These are phyloP conservation scores for Curvularia sp. DNA, from an alignment of 2,329 filamentous ascomycete genomes.

Conservation along the genomic window DNA sequence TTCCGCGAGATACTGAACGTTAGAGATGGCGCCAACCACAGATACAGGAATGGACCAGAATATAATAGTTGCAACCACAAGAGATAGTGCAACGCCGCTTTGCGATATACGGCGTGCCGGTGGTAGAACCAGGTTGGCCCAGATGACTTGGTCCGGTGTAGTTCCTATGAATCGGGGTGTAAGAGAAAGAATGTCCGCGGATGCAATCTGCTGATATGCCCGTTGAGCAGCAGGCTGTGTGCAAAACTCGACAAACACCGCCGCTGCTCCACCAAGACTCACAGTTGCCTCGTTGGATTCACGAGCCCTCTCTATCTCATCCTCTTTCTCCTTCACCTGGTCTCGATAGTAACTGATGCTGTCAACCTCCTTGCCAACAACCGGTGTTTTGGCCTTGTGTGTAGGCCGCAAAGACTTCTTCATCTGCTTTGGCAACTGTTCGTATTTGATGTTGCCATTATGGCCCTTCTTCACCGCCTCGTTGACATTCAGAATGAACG, in stretches of 20 bases:
- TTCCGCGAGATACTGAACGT: slow-evolving; percentile 73
- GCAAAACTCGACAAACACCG: slow-evolving; percentile 91
- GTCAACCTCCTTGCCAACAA: slow-evolving; percentile 89
- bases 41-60: slow-evolving; percentile 86
- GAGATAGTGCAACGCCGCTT: slow-evolving; percentile 74
- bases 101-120: slow-evolving; percentile 83
- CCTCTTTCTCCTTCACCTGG: slow-evolving; percentile 77
- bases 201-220: slow-evolving; percentile 71
- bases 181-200: slow-evolving; percentile 70
- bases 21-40: slow-evolving; percentile 84
- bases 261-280: slow-evolving; percentile 68
- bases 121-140: slow-evolving; percentile 81
- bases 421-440: slow-evolving; percentile 61
- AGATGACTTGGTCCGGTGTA: slow-evolving; percentile 82
- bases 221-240: slow-evolving; percentile 83
- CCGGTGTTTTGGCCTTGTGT: slow-evolving; percentile 44
- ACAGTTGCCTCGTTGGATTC: slow-evolving; percentile 66
- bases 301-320: slow-evolving; percentile 73
- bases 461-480: slow-evolving; percentile 69
- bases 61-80: slow-evolving; percentile 79
- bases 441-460: slow-evolving; percentile 57
- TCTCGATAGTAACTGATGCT: slow-evolving; percentile 88
- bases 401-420: slow-evolving; percentile 66
- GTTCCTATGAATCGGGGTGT: slow-evolving; percentile 84
- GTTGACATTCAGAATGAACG: slow-evolving; percentile 82